Evolutionary conservation across 805 yeast genomes (phyloP).

Genomic region (Yamadazyma takamatsuzukensis): DNA sequence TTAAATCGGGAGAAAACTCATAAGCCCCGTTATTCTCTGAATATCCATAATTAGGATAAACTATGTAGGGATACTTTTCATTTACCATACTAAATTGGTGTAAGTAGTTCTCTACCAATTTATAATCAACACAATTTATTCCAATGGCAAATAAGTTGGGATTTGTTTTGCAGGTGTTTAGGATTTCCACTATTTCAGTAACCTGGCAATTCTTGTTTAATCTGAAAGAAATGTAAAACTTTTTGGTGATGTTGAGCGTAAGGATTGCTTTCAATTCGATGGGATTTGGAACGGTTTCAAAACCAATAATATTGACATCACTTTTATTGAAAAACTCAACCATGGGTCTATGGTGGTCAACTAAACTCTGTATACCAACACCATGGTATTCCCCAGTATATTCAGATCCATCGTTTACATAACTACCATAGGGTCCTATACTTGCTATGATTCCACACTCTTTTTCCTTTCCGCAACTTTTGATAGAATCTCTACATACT

Average conservation of each 20-base stretch:
- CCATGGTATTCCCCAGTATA: slow-evolving; percentile 63
- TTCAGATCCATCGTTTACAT: slow-evolving; percentile 63
- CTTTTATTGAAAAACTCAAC: slow-evolving; percentile 36
- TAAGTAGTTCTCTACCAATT: slow-evolving; percentile 37
- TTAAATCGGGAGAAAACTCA: slow-evolving; percentile 11
- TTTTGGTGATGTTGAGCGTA: slow-evolving; percentile 26
- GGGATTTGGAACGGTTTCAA: slow-evolving; percentile 71
- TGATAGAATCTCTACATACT: slow-evolving; percentile 5
- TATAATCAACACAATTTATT: slow-evolving; percentile 61
- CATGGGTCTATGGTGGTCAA: slow-evolving; percentile 47
- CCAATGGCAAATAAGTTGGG: slow-evolving; percentile 50
- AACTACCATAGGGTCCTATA: slow-evolving; percentile 78
- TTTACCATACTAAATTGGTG: slow-evolving; percentile 11
- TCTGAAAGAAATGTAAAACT: slow-evolving; percentile 44
- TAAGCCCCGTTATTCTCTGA: slow-evolving; percentile 25
- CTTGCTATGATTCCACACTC: slow-evolving; percentile 34
- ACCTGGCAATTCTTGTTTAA: slow-evolving; percentile 19
- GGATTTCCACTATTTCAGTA: slow-evolving; percentile 17
- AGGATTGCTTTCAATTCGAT: slow-evolving; percentile 51
- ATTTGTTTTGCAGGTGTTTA: slow-evolving; percentile 1
- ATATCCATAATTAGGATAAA: slow-evolving; percentile 76
- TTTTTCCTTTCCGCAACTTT: background rate
- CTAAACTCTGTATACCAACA: slow-evolving; percentile 34
- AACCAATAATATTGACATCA: slow-evolving; percentile 52
- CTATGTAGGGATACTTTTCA: slow-evolving; percentile 38